Conservation (phyloP, 148 eudicot genomes). For the Arbutus unedo region DNA sequence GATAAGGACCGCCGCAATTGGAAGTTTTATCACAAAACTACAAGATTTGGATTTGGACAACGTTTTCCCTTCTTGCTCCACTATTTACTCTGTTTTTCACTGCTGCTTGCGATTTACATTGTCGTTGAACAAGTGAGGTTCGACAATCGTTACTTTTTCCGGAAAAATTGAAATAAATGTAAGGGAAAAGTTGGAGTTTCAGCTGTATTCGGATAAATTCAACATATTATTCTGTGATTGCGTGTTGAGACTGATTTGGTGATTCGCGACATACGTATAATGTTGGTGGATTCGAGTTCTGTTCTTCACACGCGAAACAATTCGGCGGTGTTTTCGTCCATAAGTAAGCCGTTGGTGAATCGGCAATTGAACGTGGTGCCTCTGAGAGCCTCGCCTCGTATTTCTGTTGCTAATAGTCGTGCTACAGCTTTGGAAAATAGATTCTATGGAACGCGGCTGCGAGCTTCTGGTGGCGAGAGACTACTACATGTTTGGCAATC, state of each 20-base stretch:
- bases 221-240: not conserved
- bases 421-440: slow-evolving; percentile 25
- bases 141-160: not conserved
- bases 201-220: not conserved
- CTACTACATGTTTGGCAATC: slow-evolving; percentile 36
- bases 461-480: slow-evolving; percentile 30
- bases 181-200: not conserved
- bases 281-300: slow-evolving; percentile 56
- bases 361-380: slow-evolving; percentile 31
- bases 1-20: slow-evolving; percentile 3
- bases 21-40: not conserved
- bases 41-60: not conserved
- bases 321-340: slow-evolving; percentile 9
- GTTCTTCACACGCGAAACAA: slow-evolving; percentile 26
- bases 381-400: slow-evolving; percentile 30
- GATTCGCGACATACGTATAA: not conserved
- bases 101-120: not conserved
- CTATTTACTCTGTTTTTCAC: not conserved
- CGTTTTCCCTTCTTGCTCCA: not conserved
- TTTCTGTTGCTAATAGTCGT: slow-evolving; percentile 18
- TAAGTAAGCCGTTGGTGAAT: slow-evolving; percentile 17
- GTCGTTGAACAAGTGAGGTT: not conserved
- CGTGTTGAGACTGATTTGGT: not conserved
- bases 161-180: no score
- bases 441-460: slow-evolving; percentile 34